phyloP scores from a whole-genome alignment of 306 rosid genomes.

The Gastrolobium villosum region DNA sequence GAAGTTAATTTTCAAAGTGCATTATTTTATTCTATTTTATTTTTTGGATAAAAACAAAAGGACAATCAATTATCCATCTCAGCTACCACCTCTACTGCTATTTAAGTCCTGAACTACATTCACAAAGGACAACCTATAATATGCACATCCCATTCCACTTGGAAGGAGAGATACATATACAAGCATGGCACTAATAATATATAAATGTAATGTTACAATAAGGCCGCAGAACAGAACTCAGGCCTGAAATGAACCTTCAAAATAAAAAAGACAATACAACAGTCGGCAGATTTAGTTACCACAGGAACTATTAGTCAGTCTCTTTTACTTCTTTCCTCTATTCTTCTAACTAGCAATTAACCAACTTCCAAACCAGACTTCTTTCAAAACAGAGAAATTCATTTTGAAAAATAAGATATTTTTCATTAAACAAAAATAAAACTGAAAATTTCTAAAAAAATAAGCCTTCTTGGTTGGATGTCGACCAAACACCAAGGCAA shows the following conservation, averaged over 20 bases:
- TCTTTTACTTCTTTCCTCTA: slow-evolving; percentile 3
- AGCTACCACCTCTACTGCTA: slow-evolving; percentile 6
- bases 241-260: slow-evolving; percentile 4
- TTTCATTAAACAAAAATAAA: background rate
- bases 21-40: background rate
- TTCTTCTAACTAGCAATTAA: slow-evolving; percentile 1
- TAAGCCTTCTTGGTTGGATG: slow-evolving; percentile 18
- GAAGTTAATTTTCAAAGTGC: slow-evolving; percentile 36
- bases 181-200: slow-evolving; percentile 6
- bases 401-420: background rate
- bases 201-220: background rate
- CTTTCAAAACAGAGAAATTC: too few species aligned
- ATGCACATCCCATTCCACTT: slow-evolving; percentile 17
- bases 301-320: background rate
- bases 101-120: slow-evolving; percentile 1
- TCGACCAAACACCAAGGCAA: background rate
- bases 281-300: background rate
- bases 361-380: background rate
- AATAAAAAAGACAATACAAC: slow-evolving; percentile 2
- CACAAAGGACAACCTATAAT: slow-evolving; percentile 20
- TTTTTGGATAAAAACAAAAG: background rate
- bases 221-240: slow-evolving; percentile 14
- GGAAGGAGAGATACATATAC: slow-evolving; percentile 26
- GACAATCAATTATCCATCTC: slow-evolving; percentile 33
- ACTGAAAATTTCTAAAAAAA: background rate